phyloP scores from a whole-genome alignment of 352 stramenopile species.

The Pythium myriotylum region DNA sequence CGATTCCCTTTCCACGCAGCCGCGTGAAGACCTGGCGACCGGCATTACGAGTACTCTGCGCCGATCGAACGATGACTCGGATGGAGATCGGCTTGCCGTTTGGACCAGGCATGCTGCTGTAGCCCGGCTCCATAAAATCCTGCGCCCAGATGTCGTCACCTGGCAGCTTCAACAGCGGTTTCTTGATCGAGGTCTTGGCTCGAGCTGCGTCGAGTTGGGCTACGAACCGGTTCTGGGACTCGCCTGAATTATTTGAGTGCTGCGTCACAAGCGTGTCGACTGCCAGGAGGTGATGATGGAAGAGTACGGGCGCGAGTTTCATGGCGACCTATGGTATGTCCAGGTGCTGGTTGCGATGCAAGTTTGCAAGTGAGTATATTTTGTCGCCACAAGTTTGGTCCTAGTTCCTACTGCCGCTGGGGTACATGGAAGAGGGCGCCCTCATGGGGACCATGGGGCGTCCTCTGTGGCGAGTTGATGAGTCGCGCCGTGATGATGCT shows the following conservation, averaged over 20 bases:
- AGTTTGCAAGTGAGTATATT: no score
- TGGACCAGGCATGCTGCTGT: constrained; percentile 19
- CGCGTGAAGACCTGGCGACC: constrained; percentile 19
- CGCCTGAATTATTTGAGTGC: constrained; percentile 8
- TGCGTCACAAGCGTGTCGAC: constrained; percentile 19
- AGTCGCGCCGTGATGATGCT: no score
- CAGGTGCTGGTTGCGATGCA: no score
- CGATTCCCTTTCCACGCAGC: constrained; percentile 5
- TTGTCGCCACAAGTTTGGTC: no score
- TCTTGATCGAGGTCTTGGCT: constrained; percentile 10
- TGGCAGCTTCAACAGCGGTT: constrained; percentile 6
- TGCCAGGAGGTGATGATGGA: constrained; percentile 19
- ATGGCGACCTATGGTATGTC: no score
- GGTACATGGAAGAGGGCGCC: no score
- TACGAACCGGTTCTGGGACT: constrained; percentile 9
- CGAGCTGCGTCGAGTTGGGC: constrained; percentile 14
- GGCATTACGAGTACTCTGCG: constrained; percentile 7
- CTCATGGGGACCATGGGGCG: no score
- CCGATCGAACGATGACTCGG: constrained; percentile 16
- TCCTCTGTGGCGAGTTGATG: no score
- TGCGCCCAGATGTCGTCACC: constrained; percentile 16
- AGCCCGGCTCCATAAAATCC: constrained; percentile 21
- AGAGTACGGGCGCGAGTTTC: constrained; percentile 19
- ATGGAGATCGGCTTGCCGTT: neutral
- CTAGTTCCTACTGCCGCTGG: no score